Base-by-base conservation (phyloP, 257 asterid genomes). In the Verbena officinalis region DNA sequence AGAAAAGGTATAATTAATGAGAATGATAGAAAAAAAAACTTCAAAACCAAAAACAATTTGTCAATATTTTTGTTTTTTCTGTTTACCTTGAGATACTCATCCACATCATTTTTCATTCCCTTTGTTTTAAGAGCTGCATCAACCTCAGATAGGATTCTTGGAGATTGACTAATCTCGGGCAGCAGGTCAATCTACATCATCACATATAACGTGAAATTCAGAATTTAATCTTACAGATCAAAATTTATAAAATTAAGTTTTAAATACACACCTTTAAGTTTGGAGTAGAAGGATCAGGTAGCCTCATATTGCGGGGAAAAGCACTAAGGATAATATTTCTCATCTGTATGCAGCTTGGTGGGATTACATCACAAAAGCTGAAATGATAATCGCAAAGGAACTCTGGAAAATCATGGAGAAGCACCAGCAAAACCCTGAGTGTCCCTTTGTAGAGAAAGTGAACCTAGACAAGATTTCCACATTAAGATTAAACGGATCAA, bases 311-410 rank as follows among this genome's bases (percentile, higher is more conserved):
- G 72, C 96, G 98, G 73, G 99, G 99, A 78, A 90, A 94, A 38
- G 99, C 99, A 78, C 96, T 88, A 21, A 94, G 95, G 62, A 94
- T 83, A 56, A 94, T 88, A 74, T 91, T 94, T 45, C 99, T 84
- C 98, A 90, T 88, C 73, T 90, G 98, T 76, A 90, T 84, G 86
- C 99, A 94, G 72, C 96, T 88, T 43, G 99, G 93, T 17, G 99
- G 99, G 51, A 94, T 94, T 68, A 94, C 96, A 75, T 94, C 99
- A 81, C 99, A 94, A 80, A 94, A 90, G 78, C 98, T 94, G 84
- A 94, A 90, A 82, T 94, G 99, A 78, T 90, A 88, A 80, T 94
- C 96, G 48, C 98, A 94, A 57, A 94, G 99, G 62, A 94, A 94
- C 75, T 94, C 99, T 1, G 98, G 99, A 55, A 88, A 94, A 84